These are phyloP conservation scores for Colletotrichum melonis DNA, from an alignment of 2,329 filamentous ascomycete genomes.

Conservation along the genomic window DNA sequence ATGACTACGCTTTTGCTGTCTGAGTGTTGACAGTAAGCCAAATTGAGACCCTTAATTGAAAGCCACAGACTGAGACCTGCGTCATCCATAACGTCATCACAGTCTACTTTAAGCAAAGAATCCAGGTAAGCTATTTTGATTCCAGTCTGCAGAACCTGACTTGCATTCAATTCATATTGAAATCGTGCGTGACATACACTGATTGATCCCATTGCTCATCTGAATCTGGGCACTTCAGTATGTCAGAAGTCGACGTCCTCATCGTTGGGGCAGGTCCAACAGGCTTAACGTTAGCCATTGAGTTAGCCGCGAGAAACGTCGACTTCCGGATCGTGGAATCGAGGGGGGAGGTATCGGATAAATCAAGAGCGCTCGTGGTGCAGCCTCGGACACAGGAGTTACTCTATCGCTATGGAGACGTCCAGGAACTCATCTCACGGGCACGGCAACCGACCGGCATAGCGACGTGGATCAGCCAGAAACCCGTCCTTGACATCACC, in stretches of 20 bases:
- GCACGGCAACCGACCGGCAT: conserved; percentile 49
- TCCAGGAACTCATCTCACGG: conserved; percentile 48
- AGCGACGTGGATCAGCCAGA: conserved; percentile 49
- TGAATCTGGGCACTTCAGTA: neutral
- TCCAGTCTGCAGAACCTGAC: too few relatives aligned
- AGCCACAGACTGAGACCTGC: neutral
- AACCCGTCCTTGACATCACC: conserved; percentile 44
- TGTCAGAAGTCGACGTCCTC: conserved; percentile 39
- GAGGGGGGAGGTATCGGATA: conserved; percentile 44
- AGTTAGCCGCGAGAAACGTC: conserved; percentile 43
- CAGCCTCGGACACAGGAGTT: conserved; percentile 63
- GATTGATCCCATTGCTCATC: neutral
- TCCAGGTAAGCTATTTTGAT: neutral
- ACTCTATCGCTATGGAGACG: conserved; percentile 54
- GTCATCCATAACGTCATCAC: neutral
- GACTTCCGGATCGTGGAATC: conserved; percentile 53
- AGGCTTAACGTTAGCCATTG: conserved; percentile 47
- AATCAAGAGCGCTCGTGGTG: conserved; percentile 56
- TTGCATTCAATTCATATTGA: too few relatives aligned
- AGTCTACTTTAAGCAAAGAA: neutral
- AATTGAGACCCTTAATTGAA: neutral
- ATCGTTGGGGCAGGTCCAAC: conserved; percentile 50
- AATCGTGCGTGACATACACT: neutral
- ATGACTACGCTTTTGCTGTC: neutral
- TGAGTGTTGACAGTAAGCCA: neutral